A percentile compares a stretch with the other conserved stretches of the same genome.
Evolutionary conservation across 768 basidiomycete genomes (phyloP).

Genomic region (Xerocomellus intermedius): DNA sequence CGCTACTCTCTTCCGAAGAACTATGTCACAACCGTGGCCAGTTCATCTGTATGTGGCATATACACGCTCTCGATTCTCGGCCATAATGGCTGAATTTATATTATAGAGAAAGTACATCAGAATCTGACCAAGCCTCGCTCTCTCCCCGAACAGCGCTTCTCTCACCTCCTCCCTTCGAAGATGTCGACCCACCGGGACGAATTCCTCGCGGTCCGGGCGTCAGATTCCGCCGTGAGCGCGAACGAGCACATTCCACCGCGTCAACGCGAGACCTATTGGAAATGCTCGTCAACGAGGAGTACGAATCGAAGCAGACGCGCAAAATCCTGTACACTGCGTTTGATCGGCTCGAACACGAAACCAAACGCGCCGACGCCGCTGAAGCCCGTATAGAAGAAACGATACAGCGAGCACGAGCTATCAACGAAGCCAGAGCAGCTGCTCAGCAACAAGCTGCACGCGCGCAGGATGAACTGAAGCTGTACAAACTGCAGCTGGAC

Average conservation of each 20-base stretch:
- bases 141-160: constrained; percentile 31
- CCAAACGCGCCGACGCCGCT: constrained; percentile 34
- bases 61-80: neutral
- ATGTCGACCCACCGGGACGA: constrained; percentile 5
- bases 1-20: constrained; percentile 2
- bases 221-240: constrained; percentile 35
- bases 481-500: constrained; percentile 59
- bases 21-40: constrained; percentile 29
- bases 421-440: constrained; percentile 32
- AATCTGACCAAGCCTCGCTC: constrained; percentile 27
- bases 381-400: constrained; percentile 35
- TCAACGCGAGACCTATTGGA: constrained; percentile 31
- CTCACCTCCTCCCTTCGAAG: constrained; percentile 23
- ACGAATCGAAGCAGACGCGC: constrained; percentile 40
- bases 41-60: constrained; percentile 19
- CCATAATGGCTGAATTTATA: neutral
- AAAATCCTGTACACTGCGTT: constrained; percentile 37
- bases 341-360: constrained; percentile 39
- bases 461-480: constrained; percentile 47
- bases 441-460: constrained; percentile 31
- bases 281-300: constrained; percentile 40
- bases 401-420: constrained; percentile 26
- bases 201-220: constrained; percentile 30
- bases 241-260: constrained; percentile 32
- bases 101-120: constrained; percentile 19